These are phyloP conservation scores for Syncephalastrum racemosum DNA, from an alignment of 371 early-diverging fungal species.

Conservation along the genomic window DNA sequence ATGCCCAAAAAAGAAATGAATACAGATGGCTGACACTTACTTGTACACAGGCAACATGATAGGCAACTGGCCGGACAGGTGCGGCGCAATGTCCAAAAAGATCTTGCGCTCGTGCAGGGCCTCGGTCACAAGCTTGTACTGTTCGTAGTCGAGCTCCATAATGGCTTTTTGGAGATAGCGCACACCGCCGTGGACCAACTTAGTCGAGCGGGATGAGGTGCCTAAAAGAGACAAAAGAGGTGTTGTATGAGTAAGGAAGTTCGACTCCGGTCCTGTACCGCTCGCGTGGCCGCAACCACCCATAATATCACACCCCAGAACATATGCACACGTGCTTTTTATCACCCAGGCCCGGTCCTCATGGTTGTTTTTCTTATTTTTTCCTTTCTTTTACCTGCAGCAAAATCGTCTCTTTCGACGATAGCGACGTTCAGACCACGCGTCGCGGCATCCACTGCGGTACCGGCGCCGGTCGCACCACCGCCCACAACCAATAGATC, in stretches of 20 bases:
- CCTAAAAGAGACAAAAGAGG: constrained; percentile 40
- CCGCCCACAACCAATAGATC: constrained; percentile 98
- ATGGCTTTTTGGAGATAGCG: constrained; percentile 99
- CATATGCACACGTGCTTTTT: too few relatives aligned
- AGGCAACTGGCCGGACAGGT: constrained; percentile 91
- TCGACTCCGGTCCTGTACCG: too few relatives aligned
- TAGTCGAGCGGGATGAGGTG: constrained; percentile 97
- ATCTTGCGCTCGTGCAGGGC: constrained; percentile 96
- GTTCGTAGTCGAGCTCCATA: constrained; percentile 92
- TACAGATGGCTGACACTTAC: constrained; percentile 13
- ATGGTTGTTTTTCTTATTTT: too few relatives aligned
- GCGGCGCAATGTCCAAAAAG: constrained; percentile 96
- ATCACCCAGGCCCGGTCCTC: too few relatives aligned
- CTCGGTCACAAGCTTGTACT: constrained; percentile 96
- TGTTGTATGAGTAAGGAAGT: too few relatives aligned
- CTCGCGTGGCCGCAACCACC: too few relatives aligned
- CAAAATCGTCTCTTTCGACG: constrained; percentile 98
- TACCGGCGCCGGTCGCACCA: constrained; percentile 98
- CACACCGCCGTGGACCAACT: constrained; percentile 99
- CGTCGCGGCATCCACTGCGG: constrained; percentile 96
- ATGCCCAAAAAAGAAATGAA: constrained; percentile 6
- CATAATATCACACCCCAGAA: too few relatives aligned
- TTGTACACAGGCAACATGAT: constrained; percentile 42
- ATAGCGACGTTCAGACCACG: constrained; percentile 96
- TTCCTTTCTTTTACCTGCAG: constrained; percentile 61